Percentiles rank a stretch among this genome's conserved stretches.
Conservation (phyloP, 192 early-diverging fungal species). For the Coemansia sp. region DNA sequence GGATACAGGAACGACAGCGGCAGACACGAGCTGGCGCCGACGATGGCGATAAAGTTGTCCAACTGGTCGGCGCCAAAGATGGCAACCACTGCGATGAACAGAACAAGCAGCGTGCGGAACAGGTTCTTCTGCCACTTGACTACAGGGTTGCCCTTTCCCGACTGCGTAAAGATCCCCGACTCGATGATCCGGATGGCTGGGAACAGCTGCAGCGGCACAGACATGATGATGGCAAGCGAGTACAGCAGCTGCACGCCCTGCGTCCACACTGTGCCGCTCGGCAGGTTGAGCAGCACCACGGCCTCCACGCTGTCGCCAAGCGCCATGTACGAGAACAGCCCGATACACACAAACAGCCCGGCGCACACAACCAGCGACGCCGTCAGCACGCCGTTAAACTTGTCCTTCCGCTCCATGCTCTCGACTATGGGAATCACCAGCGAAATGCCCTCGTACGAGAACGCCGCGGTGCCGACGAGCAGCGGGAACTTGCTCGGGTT, state of each 20-base stretch:
- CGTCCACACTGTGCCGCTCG: conserved; percentile 62
- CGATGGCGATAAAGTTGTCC: conserved; percentile 80
- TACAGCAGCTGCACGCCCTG: conserved; percentile 79
- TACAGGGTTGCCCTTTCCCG: conserved; percentile 72
- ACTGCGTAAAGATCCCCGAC: conserved; percentile 75
- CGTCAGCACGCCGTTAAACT: conserved; percentile 82
- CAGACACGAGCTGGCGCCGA: conserved; percentile 74
- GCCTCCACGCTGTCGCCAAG: conserved; percentile 85
- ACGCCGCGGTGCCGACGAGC: conserved; percentile 94
- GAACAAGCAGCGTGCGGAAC: conserved; percentile 68
- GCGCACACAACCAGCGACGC: conserved; percentile 77
- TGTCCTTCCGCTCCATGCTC: conserved; percentile 88
- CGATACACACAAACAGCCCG: conserved; percentile 75
- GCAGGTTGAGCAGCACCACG: conserved; percentile 86
- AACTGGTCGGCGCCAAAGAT: conserved; percentile 74
- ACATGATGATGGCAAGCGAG: conserved; percentile 89
- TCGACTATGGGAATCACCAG: conserved; percentile 72
- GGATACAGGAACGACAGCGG: conserved; percentile 85
- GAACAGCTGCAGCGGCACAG: conserved; percentile 90
- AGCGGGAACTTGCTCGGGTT: conserved; percentile 80
- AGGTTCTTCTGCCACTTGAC: conserved; percentile 90
- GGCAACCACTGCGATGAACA: conserved; percentile 69
- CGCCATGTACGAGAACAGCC: conserved; percentile 78
- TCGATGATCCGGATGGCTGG: conserved; percentile 93
- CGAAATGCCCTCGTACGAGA: conserved; percentile 88